Evolutionary conservation across 2,329 filamentous ascomycete species (phyloP).

Genomic region (Metarhizium anisopliae): DNA sequence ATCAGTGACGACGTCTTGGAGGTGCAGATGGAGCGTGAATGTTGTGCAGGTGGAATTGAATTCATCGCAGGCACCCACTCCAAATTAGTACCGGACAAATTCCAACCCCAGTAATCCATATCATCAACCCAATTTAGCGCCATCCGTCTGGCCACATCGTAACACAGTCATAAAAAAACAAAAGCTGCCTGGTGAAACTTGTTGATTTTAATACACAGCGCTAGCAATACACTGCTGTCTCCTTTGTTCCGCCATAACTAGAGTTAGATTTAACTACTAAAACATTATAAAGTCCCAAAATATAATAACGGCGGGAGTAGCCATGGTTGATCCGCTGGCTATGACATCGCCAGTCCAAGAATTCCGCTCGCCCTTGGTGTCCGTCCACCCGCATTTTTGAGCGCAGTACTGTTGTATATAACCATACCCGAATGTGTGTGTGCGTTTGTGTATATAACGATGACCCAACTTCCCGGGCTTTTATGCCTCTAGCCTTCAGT

Average conservation of each 20-base stretch:
- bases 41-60: too few relatives aligned
- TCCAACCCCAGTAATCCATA: too few relatives aligned
- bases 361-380: not conserved
- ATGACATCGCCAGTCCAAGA: not conserved
- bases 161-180: too few relatives aligned
- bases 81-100: too few relatives aligned
- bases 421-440: not conserved
- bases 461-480: not conserved
- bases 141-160: too few relatives aligned
- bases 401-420: not conserved
- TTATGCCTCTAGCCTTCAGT: not conserved
- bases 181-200: not conserved
- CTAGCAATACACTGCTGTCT: not conserved
- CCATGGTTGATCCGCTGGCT: not conserved
- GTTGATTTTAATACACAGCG: not conserved
- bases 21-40: not conserved
- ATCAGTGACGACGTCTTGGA: not conserved
- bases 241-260: not conserved
- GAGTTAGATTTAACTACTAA: slow-evolving; percentile 5
- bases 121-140: too few relatives aligned
- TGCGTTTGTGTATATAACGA: not conserved
- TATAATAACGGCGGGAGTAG: not conserved
- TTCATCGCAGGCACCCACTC: too few relatives aligned
- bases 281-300: slow-evolving; percentile 4
- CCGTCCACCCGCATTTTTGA: not conserved